Evolutionary conservation across 139 green algal species (phyloP).

Genomic region (Microglena sp.): DNA sequence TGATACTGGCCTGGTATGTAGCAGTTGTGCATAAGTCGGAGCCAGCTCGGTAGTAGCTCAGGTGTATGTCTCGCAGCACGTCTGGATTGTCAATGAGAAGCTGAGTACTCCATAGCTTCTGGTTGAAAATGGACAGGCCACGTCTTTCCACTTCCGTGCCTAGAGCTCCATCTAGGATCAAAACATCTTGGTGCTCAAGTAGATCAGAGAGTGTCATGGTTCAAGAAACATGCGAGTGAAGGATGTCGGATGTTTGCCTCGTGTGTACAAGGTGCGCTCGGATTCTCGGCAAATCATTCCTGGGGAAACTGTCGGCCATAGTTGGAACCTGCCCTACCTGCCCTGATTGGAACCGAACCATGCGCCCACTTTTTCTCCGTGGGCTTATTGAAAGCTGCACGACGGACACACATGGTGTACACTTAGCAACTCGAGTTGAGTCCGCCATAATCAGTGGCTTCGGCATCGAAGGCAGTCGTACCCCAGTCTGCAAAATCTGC

Average conservation of each 20-base stretch:
- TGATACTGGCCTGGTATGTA: conserved; percentile 28
- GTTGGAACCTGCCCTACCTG: too few species aligned
- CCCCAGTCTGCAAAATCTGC: too few species aligned
- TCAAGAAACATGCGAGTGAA: neutral
- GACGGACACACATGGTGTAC: too few species aligned
- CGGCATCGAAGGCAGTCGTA: too few species aligned
- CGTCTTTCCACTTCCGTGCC: conserved; percentile 27
- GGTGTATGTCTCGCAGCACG: conserved; percentile 5
- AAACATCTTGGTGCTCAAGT: conserved; percentile 1
- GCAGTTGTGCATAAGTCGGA: conserved; percentile 23
- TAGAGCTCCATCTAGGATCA: conserved; percentile 13
- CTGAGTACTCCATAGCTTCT: conserved; percentile 22
- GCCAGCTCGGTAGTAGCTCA: conserved; percentile 1
- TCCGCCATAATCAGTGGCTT: too few species aligned
- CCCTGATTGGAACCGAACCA: too few species aligned
- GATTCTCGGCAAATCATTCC: too few species aligned
- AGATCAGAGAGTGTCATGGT: neutral
- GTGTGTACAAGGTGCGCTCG: too few species aligned
- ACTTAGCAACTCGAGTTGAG: too few species aligned
- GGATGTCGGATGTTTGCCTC: neutral
- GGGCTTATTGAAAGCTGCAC: too few species aligned
- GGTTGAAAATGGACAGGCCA: conserved; percentile 12
- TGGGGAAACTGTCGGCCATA: too few species aligned
- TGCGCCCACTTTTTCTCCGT: too few species aligned
- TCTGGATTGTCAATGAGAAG: conserved; percentile 22